phyloP scores from a whole-genome alignment of 2,329 filamentous ascomycete species.

The Penicillium janthinellum region DNA sequence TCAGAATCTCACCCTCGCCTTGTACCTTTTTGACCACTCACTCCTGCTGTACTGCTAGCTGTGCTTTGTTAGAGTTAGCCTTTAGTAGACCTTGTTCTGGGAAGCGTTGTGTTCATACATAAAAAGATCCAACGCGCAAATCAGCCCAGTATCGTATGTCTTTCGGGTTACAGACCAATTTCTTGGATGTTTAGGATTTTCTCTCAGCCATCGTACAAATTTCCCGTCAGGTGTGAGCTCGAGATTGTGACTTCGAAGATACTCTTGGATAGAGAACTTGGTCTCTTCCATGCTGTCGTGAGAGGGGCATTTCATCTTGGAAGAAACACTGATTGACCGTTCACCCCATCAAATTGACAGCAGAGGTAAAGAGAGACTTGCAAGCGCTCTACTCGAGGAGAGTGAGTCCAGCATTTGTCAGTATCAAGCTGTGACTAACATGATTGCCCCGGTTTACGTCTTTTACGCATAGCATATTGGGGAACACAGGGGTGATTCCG shows the following conservation, averaged over 20 bases:
- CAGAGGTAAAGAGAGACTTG: neutral
- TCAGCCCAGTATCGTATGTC: constrained; percentile 30
- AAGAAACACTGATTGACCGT: neutral
- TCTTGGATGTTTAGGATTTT: constrained; percentile 35
- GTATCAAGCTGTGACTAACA: neutral
- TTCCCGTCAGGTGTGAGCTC: constrained; percentile 34
- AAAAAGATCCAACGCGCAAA: constrained; percentile 37
- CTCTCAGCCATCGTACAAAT: constrained; percentile 34
- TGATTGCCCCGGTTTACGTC: neutral
- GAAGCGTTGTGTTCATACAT: constrained; percentile 25
- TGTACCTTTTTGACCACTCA: constrained; percentile 19
- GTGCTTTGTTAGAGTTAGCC: constrained; percentile 30
- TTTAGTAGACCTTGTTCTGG: too few relatives aligned
- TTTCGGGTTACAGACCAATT: constrained; percentile 35
- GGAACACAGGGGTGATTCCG: neutral
- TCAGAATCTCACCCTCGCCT: neutral
- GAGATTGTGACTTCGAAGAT: constrained; percentile 30
- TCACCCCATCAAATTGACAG: neutral
- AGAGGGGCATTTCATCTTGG: constrained; percentile 17
- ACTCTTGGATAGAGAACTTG: constrained; percentile 16
- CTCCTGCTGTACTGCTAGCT: constrained; percentile 39
- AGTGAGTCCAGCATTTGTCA: neutral
- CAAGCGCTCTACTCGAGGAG: neutral
- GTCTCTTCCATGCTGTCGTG: constrained; percentile 13
- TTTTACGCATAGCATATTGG: neutral